Base-by-base conservation (phyloP, 2,329 filamentous ascomycete species). In the Neopestalotiopsis sp. region DNA sequence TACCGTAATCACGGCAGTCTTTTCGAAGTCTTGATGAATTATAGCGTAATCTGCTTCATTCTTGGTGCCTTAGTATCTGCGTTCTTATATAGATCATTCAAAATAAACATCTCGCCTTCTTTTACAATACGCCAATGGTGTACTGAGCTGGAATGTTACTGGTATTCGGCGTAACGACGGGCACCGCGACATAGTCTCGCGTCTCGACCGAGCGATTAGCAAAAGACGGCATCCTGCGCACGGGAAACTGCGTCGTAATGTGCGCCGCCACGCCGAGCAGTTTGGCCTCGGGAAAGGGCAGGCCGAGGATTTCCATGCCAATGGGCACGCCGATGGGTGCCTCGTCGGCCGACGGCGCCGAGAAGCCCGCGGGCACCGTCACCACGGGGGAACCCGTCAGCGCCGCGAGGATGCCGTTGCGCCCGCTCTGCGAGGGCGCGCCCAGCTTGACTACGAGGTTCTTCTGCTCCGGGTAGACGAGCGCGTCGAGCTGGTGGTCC, bases 401-500 rank as follows among this genome's bases (percentile, higher is more conserved):
- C 14, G 81, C 81, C 13, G 75, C 84, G 70, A 81, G 74, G 30
- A 81, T 79, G n/a, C 78, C 79, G 71, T 82, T 92, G 2, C 90
- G 81, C 1, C 89, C 89, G n/a, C 80, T 80, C 77, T 92, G 90
- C 0, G 83, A 85, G 0, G 85, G 81, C 0, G 84, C 83, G 3
- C 88, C 89, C 30, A 90, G 77, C 60, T 84, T 84, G 2, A 90
- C 88, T 5, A 90, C 88, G 1, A 91, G 83, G 67, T 90, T 90
- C 74, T 85, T 85, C 73, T 92, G 90, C 74, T 91, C 85, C 0
- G 90, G 89, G 76, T 91, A 92, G 72, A 91, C 84, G 45, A 91
- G 73, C 0, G 86, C 89, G 74, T 90, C 86, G 14, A 92, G 80
- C 0, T 77, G 69, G 70, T 88, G 79, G 0, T 74, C 68, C 0